Evolutionary conservation across 2,329 filamentous ascomycete genomes (phyloP), one percentile per base, ranked within the genome.

Genomic region (Juglanconis sp.): DNA sequence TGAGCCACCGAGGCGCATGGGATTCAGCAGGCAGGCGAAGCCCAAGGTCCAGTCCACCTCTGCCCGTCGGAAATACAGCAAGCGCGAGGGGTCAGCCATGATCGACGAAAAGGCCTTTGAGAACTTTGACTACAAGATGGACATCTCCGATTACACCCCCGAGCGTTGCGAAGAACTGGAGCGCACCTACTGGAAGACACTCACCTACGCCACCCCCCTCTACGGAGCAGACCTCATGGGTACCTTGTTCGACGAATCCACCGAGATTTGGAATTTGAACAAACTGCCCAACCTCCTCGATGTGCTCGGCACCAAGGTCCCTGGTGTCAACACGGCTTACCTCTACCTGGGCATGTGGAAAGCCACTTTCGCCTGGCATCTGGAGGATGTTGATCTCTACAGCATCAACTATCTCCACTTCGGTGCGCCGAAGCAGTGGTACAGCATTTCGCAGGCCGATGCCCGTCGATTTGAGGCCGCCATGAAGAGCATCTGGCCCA

Each of bases 341-440:
- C 84, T 99, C 1, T 99, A 99, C 71, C 82, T 99, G 62, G 95
- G 95, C 48, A 99, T 99, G 95, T 99, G 95, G 95, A 98, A 98
- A 75, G 94, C 95, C 11, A 98, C 95, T 0, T 99, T 99, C 73
- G 95, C 95, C 8, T 99, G 95, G 95, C 95, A 99, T 82, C 78
- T 99, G 56, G 95, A 99, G 73, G 95, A 99, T 72, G 94, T 99
- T 47, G 95, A 99, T 77, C 84, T 99, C 4, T 99, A 99, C 85
- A 98, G 93, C 73, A 99, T 99, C 82, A 99, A 99, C 77, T 99
- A 97, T 73, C 92, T 99, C 62, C 95, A 99, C 71, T 99, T 99
- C 73, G 95, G 95, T 57, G 95, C 95, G 1, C 95, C 95, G 0
- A 99, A 99, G 76, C 95, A 99, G 73, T 99, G 95, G 95, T 99